Conservation (phyloP, 2,329 filamentous ascomycete species). For the Zarea fungicola region DNA sequence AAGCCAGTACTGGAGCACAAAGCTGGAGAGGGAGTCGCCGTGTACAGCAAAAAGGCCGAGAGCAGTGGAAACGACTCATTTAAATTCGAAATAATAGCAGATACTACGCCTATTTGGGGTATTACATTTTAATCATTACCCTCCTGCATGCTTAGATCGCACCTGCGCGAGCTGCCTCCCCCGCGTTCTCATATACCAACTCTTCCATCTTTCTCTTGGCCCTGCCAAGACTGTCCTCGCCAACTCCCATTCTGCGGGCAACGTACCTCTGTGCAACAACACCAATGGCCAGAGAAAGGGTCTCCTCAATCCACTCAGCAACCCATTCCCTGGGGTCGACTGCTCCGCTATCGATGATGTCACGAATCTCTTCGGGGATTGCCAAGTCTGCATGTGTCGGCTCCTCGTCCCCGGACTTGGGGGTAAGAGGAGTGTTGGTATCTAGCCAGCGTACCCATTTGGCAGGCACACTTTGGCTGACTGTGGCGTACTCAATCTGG, state of each 20-base stretch:
- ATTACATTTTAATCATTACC: slow-evolving; percentile 1
- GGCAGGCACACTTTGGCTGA: slow-evolving; percentile 77
- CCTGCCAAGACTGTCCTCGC: slow-evolving; percentile 64
- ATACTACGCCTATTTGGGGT: slow-evolving; percentile 6
- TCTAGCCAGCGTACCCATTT: slow-evolving; percentile 93
- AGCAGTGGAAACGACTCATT: slow-evolving; percentile 5
- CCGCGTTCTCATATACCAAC: slow-evolving; percentile 50
- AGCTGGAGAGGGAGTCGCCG: too few species aligned
- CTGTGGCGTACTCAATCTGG: slow-evolving; percentile 75
- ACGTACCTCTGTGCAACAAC: slow-evolving; percentile 93
- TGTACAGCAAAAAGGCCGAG: too few species aligned
- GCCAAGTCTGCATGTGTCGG: slow-evolving; percentile 31
- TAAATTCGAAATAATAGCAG: neutral
- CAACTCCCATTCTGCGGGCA: slow-evolving; percentile 90
- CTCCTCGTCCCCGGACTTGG: slow-evolving; percentile 46
- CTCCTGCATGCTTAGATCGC: slow-evolving; percentile 33
- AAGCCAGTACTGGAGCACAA: too few species aligned
- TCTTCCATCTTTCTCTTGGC: slow-evolving; percentile 57
- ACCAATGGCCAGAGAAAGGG: slow-evolving; percentile 70
- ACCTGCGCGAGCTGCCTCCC: slow-evolving; percentile 56
- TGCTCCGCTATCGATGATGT: slow-evolving; percentile 69
- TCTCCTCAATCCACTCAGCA: slow-evolving; percentile 93
- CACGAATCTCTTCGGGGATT: slow-evolving; percentile 76
- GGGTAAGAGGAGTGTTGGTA: slow-evolving; percentile 55
- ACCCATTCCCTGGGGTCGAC: slow-evolving; percentile 97